phyloP scores from a whole-genome alignment of 2,329 filamentous ascomycete genomes.

The Monascus ruber region DNA sequence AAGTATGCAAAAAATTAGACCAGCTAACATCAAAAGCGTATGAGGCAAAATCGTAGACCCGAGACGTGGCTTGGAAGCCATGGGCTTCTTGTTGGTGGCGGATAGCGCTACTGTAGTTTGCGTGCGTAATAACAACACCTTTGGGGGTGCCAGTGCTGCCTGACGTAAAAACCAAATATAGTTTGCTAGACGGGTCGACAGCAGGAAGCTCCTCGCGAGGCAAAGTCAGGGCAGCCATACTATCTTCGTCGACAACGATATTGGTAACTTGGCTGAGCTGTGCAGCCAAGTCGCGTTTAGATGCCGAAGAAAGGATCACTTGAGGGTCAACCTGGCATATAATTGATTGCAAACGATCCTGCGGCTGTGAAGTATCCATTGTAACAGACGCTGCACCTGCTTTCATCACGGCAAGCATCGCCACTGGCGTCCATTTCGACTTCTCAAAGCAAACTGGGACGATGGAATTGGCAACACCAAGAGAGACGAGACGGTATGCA shows the following conservation, averaged over 20 bases:
- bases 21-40: no score
- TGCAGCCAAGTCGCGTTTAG: neutral
- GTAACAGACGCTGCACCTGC: constrained; percentile 14
- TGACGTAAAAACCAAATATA: constrained; percentile 43
- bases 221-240: neutral
- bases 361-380: constrained; percentile 11
- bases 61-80: no score
- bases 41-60: no score
- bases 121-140: constrained; percentile 47
- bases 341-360: constrained; percentile 7
- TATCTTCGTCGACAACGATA: neutral
- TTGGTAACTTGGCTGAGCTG: constrained; percentile 11
- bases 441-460: constrained; percentile 17
- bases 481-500: no score
- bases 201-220: neutral
- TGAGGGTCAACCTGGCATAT: neutral
- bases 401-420: constrained; percentile 15
- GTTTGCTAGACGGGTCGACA: neutral
- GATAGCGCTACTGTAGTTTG: constrained; percentile 41
- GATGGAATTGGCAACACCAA: no score
- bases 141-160: constrained; percentile 40
- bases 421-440: constrained; percentile 13
- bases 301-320: neutral
- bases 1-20: no score
- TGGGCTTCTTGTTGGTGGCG: no score